phyloP scores from a whole-genome alignment of 495 filamentous ascomycete genomes.

The Aspergillus bertholletiae region DNA sequence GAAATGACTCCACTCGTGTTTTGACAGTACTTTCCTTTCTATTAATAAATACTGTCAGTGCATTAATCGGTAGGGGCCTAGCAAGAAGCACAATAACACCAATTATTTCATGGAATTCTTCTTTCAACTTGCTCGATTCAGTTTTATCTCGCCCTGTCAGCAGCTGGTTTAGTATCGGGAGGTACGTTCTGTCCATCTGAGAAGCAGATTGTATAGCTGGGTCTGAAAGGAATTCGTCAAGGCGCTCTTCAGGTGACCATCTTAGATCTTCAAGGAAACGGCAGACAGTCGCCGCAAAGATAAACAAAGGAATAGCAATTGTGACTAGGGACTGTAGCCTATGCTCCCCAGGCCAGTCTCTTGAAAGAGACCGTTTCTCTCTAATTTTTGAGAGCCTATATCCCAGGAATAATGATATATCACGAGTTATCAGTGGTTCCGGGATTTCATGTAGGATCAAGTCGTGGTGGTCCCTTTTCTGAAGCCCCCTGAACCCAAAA shows the following conservation, averaged over 20 bases:
- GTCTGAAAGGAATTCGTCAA: slow-evolving; percentile 16
- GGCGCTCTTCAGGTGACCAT: slow-evolving; percentile 13
- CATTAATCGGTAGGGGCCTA: slow-evolving; percentile 18
- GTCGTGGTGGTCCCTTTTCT: slow-evolving; percentile 18
- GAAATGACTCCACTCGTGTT: slow-evolving; percentile 14
- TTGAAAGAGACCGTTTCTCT: slow-evolving; percentile 6
- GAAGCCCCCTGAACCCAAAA: slow-evolving; percentile 32
- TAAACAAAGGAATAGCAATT: slow-evolving; percentile 29
- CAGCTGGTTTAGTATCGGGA: slow-evolving; percentile 21
- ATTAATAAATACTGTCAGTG: slow-evolving; percentile 11
- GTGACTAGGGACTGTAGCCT: slow-evolving; percentile 9
- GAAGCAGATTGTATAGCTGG: slow-evolving; percentile 6
- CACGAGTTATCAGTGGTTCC: slow-evolving; percentile 20
- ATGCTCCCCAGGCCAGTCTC: slow-evolving; percentile 38
- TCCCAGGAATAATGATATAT: slow-evolving; percentile 26
- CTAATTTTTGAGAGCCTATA: slow-evolving; percentile 22
- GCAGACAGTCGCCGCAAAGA: slow-evolving; percentile 27
- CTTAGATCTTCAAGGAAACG: slow-evolving; percentile 19
- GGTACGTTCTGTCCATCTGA: slow-evolving; percentile 23
- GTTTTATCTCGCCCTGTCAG: slow-evolving; percentile 8
- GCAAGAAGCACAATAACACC: slow-evolving; percentile 25
- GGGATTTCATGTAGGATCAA: slow-evolving; percentile 26
- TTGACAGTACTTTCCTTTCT: slow-evolving; percentile 4
- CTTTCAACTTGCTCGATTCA: slow-evolving; percentile 3
- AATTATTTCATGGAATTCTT: slow-evolving; percentile 25